These are phyloP conservation scores for Wickerhamomyces mucosus DNA, from an alignment of 805 yeast genomes.

Conservation along the genomic window DNA sequence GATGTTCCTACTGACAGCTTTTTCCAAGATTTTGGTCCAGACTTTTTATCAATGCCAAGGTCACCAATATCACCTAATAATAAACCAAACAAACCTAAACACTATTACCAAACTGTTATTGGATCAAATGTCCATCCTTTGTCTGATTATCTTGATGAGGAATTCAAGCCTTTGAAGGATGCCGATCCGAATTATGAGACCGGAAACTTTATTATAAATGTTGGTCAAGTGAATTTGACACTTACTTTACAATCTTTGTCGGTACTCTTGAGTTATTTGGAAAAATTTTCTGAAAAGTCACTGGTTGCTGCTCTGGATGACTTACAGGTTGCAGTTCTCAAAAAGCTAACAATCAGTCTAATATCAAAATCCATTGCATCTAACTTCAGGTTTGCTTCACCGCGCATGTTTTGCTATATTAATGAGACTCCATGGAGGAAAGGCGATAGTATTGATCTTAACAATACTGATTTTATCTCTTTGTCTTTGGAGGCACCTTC, in stretches of 20 bases:
- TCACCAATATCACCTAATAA: background rate
- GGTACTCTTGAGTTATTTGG: slow-evolving; percentile 28
- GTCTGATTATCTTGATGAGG: slow-evolving; percentile 10
- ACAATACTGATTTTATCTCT: slow-evolving; percentile 9
- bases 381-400: slow-evolving; percentile 40
- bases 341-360: slow-evolving; percentile 28
- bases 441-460: slow-evolving; percentile 7
- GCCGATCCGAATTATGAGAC: slow-evolving; percentile 37
- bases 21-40: slow-evolving; percentile 12
- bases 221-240: slow-evolving; percentile 40
- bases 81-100: background rate
- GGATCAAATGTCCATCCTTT: slow-evolving; percentile 10
- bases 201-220: slow-evolving; percentile 43
- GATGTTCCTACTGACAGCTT: slow-evolving; percentile 1
- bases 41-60: background rate
- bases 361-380: slow-evolving; percentile 24
- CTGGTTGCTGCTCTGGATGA: slow-evolving; percentile 49
- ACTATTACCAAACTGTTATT: slow-evolving; percentile 9
- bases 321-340: slow-evolving; percentile 52
- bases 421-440: slow-evolving; percentile 22
- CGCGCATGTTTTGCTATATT: slow-evolving; percentile 30
- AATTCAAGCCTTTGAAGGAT: slow-evolving; percentile 10
- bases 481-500: slow-evolving; percentile 14
- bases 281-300: slow-evolving; percentile 26
- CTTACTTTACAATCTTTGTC: slow-evolving; percentile 36